Evolutionary conservation across 306 rosid species (phyloP).

Genomic region (Castanospermum australe): DNA sequence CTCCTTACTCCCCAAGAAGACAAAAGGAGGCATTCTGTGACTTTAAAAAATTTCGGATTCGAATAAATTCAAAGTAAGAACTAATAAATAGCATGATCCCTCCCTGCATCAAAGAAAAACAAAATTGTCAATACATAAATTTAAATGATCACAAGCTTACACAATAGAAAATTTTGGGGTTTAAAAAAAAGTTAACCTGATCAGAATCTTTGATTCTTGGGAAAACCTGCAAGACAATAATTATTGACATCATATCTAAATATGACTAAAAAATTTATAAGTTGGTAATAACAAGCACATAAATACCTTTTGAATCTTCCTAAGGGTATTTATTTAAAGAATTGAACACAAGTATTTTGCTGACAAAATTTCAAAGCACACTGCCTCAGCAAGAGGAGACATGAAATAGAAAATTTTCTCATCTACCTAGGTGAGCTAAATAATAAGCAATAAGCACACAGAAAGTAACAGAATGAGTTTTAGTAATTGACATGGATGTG

Average conservation of each 20-base stretch:
- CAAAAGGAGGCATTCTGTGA: conserved; percentile 85
- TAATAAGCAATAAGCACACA: neutral
- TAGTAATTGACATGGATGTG: neutral
- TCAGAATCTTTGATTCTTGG: conserved; percentile 80
- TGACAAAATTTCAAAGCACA: neutral
- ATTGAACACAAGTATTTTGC: neutral
- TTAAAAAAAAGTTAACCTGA: conserved; percentile 55
- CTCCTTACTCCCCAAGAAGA: conserved; percentile 88
- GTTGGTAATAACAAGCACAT: neutral
- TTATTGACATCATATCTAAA: conserved; percentile 13
- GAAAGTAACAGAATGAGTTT: neutral
- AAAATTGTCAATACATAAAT: neutral
- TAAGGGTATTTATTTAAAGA: neutral
- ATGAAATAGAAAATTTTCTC: neutral
- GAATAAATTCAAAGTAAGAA: conserved; percentile 79
- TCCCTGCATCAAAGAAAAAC: conserved; percentile 53
- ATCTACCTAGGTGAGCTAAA: neutral
- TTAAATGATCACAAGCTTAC: conserved; percentile 14
- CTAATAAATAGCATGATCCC: conserved; percentile 83
- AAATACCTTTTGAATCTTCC: neutral
- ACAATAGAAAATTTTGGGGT: neutral
- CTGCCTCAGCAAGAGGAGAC: neutral
- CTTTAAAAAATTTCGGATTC: conserved; percentile 81
- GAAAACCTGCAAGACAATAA: conserved; percentile 64
- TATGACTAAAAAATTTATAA: neutral